phyloP scores from a whole-genome alignment of 805 yeast genomes.

The Nakazawaea molendinolei region DNA sequence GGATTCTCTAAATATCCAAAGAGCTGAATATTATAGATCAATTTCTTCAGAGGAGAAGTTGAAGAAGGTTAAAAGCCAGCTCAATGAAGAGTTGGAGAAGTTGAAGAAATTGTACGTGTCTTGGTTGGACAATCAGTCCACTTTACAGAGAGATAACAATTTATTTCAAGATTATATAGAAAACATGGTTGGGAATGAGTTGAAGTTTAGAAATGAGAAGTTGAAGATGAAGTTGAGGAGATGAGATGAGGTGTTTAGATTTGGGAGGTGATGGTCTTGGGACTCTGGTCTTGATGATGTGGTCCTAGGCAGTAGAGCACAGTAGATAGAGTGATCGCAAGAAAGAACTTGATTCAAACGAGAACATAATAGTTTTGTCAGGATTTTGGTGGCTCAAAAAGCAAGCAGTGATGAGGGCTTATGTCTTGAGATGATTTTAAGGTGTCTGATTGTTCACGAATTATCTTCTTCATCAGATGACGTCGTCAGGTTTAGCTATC shows the following conservation, averaged over 20 bases:
- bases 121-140: constrained; percentile 47
- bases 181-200: constrained; percentile 85
- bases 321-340: too few species aligned
- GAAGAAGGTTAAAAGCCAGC: constrained; percentile 21
- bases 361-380: too few species aligned
- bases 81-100: constrained; percentile 31
- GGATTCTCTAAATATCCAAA: constrained; percentile 20
- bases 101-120: constrained; percentile 32
- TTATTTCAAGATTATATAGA: constrained; percentile 86
- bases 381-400: too few species aligned
- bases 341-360: too few species aligned
- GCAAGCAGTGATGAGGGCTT: too few species aligned
- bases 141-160: constrained; percentile 55
- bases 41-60: constrained; percentile 19
- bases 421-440: too few species aligned
- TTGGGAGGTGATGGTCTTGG: too few species aligned
- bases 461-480: too few species aligned
- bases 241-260: neutral
- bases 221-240: constrained; percentile 15
- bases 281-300: too few species aligned
- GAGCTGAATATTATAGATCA: constrained; percentile 18
- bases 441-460: too few species aligned
- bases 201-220: constrained; percentile 50
- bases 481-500: too few species aligned
- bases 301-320: too few species aligned